Evolutionary conservation across 371 early-diverging fungal genomes (phyloP).

Genomic region (Mucor piriformis): DNA sequence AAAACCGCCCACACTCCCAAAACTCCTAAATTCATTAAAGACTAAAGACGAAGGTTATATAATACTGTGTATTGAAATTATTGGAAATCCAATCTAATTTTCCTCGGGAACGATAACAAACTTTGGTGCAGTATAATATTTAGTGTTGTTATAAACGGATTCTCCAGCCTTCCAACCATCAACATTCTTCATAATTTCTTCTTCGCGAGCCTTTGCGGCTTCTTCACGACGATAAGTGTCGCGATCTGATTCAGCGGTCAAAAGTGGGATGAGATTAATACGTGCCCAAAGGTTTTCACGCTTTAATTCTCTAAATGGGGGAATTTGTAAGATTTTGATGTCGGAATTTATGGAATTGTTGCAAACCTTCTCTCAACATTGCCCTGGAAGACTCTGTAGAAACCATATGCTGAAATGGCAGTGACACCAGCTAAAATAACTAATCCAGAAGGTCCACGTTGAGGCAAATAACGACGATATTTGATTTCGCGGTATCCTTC

Average conservation of each 20-base stretch:
- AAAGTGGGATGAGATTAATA: conserved; percentile 85
- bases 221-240: conserved; percentile 85
- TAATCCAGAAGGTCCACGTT: conserved; percentile 83
- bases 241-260: conserved; percentile 94
- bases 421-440: conserved; percentile 59
- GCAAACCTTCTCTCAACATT: conserved; percentile 78
- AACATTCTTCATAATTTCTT: conserved; percentile 87
- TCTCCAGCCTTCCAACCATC: conserved; percentile 77
- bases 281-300: conserved; percentile 95
- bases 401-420: conserved; percentile 57
- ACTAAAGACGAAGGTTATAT: background rate
- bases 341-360: background rate
- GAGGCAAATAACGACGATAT: conserved; percentile 89
- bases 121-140: conserved; percentile 74
- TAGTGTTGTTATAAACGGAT: conserved; percentile 84
- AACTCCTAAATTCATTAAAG: background rate
- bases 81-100: conserved; percentile 24
- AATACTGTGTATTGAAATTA: conserved; percentile 1
- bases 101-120: conserved; percentile 53
- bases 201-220: conserved; percentile 78
- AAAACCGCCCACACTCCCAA: background rate
- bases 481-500: conserved; percentile 77
- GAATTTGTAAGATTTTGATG: background rate
- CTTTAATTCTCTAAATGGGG: conserved; percentile 74
- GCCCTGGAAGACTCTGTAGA: conserved; percentile 65